Evolutionary conservation across 208 protist genomes (phyloP).

Genomic region (Phytomonas francai): DNA sequence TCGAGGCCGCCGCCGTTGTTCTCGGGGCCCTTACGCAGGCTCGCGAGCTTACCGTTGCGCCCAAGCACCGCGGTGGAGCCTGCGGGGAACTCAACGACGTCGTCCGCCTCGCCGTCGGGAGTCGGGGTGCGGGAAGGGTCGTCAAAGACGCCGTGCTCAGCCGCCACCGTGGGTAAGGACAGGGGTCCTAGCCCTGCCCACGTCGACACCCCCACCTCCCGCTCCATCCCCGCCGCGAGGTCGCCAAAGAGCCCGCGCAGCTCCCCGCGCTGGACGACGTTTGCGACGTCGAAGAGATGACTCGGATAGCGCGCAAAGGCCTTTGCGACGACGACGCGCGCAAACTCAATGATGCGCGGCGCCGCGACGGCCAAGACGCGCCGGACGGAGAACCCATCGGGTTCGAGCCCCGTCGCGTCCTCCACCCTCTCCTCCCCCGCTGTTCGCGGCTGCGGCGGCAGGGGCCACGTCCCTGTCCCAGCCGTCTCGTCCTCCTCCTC

Average conservation of each 20-base stretch:
- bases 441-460: background rate
- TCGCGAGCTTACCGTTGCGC: conserved; percentile 15
- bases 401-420: background rate
- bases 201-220: conserved; percentile 25
- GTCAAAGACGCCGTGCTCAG: background rate
- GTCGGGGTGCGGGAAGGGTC: conserved; percentile 6
- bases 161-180: background rate
- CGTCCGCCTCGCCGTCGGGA: conserved; percentile 17
- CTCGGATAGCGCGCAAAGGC: conserved; percentile 19
- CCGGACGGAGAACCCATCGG: conserved; percentile 42
- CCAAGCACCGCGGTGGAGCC: conserved; percentile 31
- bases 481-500: conserved; percentile 24
- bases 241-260: conserved; percentile 30
- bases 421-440: background rate
- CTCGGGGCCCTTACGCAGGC: background rate
- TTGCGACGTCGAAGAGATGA: conserved; percentile 33
- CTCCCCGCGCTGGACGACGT: conserved; percentile 24
- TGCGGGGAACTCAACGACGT: conserved; percentile 33
- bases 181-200: conserved; percentile 17
- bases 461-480: background rate
- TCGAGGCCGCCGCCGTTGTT: background rate
- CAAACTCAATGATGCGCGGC: conserved; percentile 31
- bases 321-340: conserved; percentile 24
- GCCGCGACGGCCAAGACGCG: conserved; percentile 28
- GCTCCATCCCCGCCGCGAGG: conserved; percentile 35